Evolutionary conservation across 148 eudicot species (phyloP), one percentile per base, ranked within the genome.

Genomic region (Polygonum aviculare): DNA sequence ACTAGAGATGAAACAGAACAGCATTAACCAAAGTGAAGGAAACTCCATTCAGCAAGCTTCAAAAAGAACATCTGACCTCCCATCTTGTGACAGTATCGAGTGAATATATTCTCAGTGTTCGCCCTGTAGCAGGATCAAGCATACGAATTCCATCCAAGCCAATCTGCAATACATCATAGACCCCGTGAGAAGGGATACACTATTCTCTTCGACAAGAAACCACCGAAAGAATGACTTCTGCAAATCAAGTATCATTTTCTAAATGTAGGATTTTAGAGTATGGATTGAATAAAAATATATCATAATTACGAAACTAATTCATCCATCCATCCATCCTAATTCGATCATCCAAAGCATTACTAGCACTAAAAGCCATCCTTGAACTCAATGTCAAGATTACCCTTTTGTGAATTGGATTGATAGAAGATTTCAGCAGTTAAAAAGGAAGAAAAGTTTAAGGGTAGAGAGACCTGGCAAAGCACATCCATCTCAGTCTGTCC

Each of bases 81-180:
- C 89, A 90, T 88, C 88, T 87, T 54, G 97, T 88, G 74, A 94
- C 84, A 3, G 86, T 85, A 63, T 94, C 97, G 45, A 94, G 93
- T 18, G 92, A 90, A 87, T 94, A 94, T 44, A 94, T 94, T 83
- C 97, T 87, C 83, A 90, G 82, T 54, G 86, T 94, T 33, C 97
- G 86, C 71, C 86, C 90, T 21, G 93, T 87, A 74, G 81, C 75
- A 35, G 97, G 97, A 74, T 94, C 97, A 83, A 94, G 93, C 98
- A 94, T 94, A 35, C 97, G 98, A 76, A 94, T 88, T 49, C 98
- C 98, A 83, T 94, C 98, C 88, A 94, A 80, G 62, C 97, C 98
- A 84, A 94, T 88, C 98, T 94, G 83, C 59, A 77, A 80, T 45
- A 77, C 22, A 39, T 52, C 49, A 60, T n/a, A 45, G 12, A 11